Evolutionary conservation across 805 yeast genomes (phyloP).

Genomic region (Candida oleophila): DNA sequence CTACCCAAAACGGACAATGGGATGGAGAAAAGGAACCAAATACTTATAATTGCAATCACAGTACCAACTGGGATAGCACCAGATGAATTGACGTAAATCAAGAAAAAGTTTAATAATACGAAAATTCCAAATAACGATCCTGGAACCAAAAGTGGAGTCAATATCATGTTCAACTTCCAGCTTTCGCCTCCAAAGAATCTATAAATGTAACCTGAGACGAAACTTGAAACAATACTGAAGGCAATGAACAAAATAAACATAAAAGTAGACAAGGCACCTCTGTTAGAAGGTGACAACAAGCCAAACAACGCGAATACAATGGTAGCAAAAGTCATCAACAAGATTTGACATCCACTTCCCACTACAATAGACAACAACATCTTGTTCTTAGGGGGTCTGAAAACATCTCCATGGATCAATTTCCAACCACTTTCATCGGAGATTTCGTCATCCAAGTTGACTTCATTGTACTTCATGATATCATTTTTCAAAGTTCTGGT

Average conservation of each 20-base stretch:
- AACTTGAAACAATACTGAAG: constrained; percentile 82
- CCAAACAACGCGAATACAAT: constrained; percentile 85
- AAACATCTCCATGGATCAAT: constrained; percentile 90
- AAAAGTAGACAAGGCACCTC: constrained; percentile 90
- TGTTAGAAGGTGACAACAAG: constrained; percentile 85
- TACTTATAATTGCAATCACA: constrained; percentile 70
- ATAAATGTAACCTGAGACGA: constrained; percentile 80
- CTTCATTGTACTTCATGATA: constrained; percentile 83
- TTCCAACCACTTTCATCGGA: constrained; percentile 98
- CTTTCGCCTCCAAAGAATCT: constrained; percentile 88
- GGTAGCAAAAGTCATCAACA: constrained; percentile 72
- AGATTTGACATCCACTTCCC: constrained; percentile 86
- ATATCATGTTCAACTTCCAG: constrained; percentile 81
- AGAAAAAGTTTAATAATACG: constrained; percentile 74
- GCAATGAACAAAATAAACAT: constrained; percentile 82
- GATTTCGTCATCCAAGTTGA: constrained; percentile 81
- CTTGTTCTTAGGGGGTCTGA: constrained; percentile 74
- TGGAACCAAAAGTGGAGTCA: constrained; percentile 88
- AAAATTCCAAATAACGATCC: constrained; percentile 65
- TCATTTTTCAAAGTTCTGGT: constrained; percentile 80
- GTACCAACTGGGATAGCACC: constrained; percentile 96
- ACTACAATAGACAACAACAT: constrained; percentile 75
- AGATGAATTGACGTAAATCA: constrained; percentile 75
- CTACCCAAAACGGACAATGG: constrained; percentile 89
- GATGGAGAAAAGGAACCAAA: constrained; percentile 84